These are phyloP conservation scores for Sisymbrium altissimum DNA, from an alignment of 345 rosid genomes.

Conservation along the genomic window DNA sequence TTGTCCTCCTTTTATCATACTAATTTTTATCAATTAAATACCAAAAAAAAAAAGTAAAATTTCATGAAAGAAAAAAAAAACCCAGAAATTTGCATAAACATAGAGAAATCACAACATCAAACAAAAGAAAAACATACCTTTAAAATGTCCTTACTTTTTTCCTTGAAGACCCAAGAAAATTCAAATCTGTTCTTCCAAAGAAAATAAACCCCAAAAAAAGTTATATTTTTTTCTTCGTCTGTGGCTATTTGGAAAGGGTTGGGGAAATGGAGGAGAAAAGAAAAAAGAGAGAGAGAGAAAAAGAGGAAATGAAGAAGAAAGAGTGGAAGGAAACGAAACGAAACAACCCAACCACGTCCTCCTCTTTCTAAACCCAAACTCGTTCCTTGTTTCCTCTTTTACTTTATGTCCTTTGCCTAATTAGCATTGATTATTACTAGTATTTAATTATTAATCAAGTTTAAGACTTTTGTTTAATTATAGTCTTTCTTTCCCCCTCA, in stretches of 20 bases:
- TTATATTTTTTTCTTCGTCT: background rate
- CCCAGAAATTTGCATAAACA: background rate
- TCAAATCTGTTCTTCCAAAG: background rate
- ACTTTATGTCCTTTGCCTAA: constrained; percentile 27
- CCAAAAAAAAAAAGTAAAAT: background rate
- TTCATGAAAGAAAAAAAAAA: background rate
- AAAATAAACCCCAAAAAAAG: background rate
- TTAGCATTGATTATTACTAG: constrained; percentile 10
- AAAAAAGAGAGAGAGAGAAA: background rate
- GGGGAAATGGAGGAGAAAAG: constrained; percentile 13
- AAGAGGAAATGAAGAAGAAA: constrained; percentile 30
- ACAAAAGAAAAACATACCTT: constrained; percentile 21
- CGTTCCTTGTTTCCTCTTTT: constrained; percentile 3
- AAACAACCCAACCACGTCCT: constrained; percentile 38
- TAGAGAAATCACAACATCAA: background rate
- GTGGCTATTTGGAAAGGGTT: background rate
- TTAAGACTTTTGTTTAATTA: constrained; percentile 29
- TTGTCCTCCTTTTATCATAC: background rate
- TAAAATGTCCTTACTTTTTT: constrained; percentile 4
- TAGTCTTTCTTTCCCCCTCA: constrained; percentile 17
- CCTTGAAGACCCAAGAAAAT: background rate
- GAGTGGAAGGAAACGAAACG: constrained; percentile 34
- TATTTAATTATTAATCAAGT: constrained; percentile 6
- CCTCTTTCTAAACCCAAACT: constrained; percentile 29
- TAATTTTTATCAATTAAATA: background rate